phyloP scores from a whole-genome alignment of 2,329 filamentous ascomycete species.

The Arthroderma uncinatum region DNA sequence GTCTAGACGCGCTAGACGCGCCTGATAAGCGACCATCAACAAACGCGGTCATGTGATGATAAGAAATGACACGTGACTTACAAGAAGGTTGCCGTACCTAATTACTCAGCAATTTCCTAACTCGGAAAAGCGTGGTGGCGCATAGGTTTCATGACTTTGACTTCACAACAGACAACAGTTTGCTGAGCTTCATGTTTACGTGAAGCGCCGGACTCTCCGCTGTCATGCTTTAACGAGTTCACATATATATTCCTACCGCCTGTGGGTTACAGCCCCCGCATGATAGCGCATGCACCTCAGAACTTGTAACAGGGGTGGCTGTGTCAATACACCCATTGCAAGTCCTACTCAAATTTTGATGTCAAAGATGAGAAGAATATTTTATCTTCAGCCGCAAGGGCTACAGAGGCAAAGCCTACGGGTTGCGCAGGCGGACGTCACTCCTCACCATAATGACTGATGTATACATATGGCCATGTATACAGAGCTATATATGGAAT shows the following conservation, averaged over 20 bases:
- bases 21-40: background rate
- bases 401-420: background rate
- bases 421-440: background rate
- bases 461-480: background rate
- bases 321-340: background rate
- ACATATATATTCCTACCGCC: too few species aligned
- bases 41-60: background rate
- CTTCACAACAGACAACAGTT: too few species aligned
- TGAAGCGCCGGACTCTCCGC: too few species aligned
- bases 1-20: slow-evolving; percentile 2
- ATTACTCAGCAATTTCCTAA: too few species aligned
- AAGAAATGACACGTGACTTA: too few species aligned
- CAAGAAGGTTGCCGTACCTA: too few species aligned
- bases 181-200: too few species aligned
- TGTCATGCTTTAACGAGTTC: too few species aligned
- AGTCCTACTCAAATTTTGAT: background rate
- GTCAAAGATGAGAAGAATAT: background rate
- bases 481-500: background rate
- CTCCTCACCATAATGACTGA: background rate
- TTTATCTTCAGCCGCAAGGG: background rate
- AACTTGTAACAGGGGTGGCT: background rate
- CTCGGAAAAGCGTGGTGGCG: too few species aligned
- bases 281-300: background rate
- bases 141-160: too few species aligned
- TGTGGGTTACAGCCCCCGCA: too few species aligned